Evolutionary conservation across 2,329 filamentous ascomycete genomes (phyloP), one percentile per base, ranked within the genome.

Genomic region (Fusarium oxysporum): DNA sequence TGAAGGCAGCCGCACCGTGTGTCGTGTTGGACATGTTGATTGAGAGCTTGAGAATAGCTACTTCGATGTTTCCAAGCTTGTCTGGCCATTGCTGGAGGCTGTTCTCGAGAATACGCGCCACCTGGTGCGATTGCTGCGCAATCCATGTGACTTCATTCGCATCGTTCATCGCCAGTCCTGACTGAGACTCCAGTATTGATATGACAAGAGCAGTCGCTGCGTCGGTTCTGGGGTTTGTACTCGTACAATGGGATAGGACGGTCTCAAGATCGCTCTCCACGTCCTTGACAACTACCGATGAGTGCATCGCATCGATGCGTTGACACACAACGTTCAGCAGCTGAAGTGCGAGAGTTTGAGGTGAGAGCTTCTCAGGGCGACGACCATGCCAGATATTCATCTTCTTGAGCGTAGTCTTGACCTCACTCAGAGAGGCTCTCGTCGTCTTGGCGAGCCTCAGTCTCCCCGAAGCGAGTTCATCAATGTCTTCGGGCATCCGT

Each of bases 1-100:
- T 88, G 76, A 97, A 94, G 6, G 89, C 84, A 35, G 89, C 87
- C 44, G 93, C 94, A 17, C 93, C 90, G 19, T 88, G 83, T 69
- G 93, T 93, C 75, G 94, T 93, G 83, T 97, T 97, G 13, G 95
- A 96, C 55, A 95, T 87, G 77, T 97, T 97, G 71, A 97, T 88
- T 40, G 93, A 91, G 8, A 98, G 86, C 63, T 93, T 83, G 40
- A 83, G 70, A 5, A 76, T 73, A 11, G 78, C 71, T 9, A 77
- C 78, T 55, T 81, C 76, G 32, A 81, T 56, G 23, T 77, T 68
- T 2, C 75, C 67, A 13, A 73, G 76, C 25, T 76, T 73, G 12
- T 70, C 74, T 19, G 80, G 77, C 81, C 82, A 83, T 21, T 71
- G 63, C 19, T 73, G 64, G 8, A 83, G 75, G 41, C 76, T 74